Conservation (phyloP, 2,329 filamentous ascomycete species). For the Clonostachys chloroleuca region DNA sequence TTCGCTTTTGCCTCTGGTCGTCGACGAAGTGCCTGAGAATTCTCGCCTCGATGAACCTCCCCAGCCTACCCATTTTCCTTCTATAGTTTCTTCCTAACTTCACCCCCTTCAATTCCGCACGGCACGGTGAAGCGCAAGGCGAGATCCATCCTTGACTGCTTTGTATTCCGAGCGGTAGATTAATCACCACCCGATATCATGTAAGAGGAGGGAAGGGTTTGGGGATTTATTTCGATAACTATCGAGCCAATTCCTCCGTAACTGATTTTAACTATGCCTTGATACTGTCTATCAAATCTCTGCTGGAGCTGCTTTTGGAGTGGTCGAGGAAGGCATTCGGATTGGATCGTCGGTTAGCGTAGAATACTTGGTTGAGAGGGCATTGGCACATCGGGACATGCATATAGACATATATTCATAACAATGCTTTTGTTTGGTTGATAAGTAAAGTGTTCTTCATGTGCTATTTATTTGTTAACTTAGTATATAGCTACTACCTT, state of each 20-base stretch:
- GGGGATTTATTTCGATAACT: conserved; percentile 17
- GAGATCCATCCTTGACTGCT: conserved; percentile 69
- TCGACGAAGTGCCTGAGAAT: neutral
- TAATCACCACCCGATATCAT: conserved; percentile 24
- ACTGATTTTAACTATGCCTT: neutral
- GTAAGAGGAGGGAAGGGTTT: conserved; percentile 23
- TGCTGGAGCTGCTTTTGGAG: too few species aligned
- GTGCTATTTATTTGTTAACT: too few species aligned
- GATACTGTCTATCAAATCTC: neutral
- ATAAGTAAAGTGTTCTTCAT: too few species aligned
- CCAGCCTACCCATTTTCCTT: too few species aligned
- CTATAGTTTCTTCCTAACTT: neutral
- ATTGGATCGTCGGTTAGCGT: too few species aligned
- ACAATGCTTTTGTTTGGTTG: too few species aligned
- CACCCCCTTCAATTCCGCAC: conserved; percentile 44
- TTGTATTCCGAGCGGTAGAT: conserved; percentile 74
- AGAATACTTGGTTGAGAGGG: too few species aligned
- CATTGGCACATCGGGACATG: too few species aligned
- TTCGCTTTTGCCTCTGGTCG: neutral
- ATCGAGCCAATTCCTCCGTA: neutral
- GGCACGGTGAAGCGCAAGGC: conserved; percentile 74
- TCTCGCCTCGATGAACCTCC: too few species aligned
- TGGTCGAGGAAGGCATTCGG: too few species aligned
- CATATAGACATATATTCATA: too few species aligned
- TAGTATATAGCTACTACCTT: too few species aligned